phyloP scores from a whole-genome alignment of 2,329 filamentous ascomycete genomes.

The Fusarium avenaceum region DNA sequence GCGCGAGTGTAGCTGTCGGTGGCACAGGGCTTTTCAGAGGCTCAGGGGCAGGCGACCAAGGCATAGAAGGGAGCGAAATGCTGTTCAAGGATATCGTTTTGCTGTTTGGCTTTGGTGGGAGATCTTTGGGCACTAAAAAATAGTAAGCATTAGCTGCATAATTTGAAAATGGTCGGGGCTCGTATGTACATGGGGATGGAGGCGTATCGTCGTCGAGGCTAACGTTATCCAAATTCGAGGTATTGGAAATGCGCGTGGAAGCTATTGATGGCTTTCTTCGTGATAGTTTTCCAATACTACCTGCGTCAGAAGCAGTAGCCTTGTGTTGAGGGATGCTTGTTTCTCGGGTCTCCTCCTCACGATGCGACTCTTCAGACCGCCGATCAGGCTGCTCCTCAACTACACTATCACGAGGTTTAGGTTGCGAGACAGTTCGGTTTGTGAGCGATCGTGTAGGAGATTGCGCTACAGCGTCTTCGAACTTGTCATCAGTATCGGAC shows the following conservation, averaged over 20 bases:
- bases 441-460: slow-evolving; percentile 75
- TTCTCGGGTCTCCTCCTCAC: slow-evolving; percentile 21
- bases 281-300: slow-evolving; percentile 37
- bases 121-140: slow-evolving; percentile 50
- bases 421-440: slow-evolving; percentile 57
- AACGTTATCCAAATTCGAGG: slow-evolving; percentile 70
- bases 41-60: slow-evolving; percentile 74
- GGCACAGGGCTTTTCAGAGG: slow-evolving; percentile 61
- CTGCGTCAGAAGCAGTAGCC: slow-evolving; percentile 30
- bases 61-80: slow-evolving; percentile 78
- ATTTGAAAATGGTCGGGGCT: neutral
- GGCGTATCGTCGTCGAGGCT: slow-evolving; percentile 70
- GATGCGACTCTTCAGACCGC: slow-evolving; percentile 29
- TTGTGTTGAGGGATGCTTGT: slow-evolving; percentile 36
- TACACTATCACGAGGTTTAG: slow-evolving; percentile 50
- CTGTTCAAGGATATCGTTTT: slow-evolving; percentile 76
- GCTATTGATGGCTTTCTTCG: slow-evolving; percentile 56
- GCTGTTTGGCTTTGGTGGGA: slow-evolving; percentile 57
- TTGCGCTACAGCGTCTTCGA: slow-evolving; percentile 84
- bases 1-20: slow-evolving; percentile 51
- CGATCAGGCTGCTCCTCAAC: slow-evolving; percentile 25
- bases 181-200: slow-evolving; percentile 51
- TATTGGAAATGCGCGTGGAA: slow-evolving; percentile 62
- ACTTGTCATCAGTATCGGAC: slow-evolving; percentile 62
- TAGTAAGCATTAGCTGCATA: slow-evolving; percentile 36